Evolutionary conservation across 2,329 filamentous ascomycete genomes (phyloP).

Genomic region (Cercospora sesami): DNA sequence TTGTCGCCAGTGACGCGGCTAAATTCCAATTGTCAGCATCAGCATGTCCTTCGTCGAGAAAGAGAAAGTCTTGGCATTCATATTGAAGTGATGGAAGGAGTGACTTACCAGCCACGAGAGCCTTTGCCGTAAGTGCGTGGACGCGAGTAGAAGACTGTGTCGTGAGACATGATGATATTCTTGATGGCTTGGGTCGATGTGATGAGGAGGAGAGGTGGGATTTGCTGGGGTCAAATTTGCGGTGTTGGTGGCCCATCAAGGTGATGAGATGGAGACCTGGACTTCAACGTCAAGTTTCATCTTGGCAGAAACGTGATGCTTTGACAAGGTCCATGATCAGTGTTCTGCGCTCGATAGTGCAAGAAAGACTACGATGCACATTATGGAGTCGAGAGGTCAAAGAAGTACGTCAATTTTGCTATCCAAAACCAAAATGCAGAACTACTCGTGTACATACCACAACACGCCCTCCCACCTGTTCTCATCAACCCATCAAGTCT

Average conservation of each 20-base stretch:
- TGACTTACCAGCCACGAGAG: conserved; percentile 31
- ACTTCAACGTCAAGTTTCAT: not conserved
- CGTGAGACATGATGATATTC: conserved; percentile 28
- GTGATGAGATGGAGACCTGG: not conserved
- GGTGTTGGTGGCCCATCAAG: conserved; percentile 3
- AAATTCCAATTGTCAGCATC: not conserved
- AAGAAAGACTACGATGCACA: too few relatives aligned
- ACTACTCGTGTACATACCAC: not conserved
- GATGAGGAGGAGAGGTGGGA: not conserved
- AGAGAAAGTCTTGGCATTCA: not conserved
- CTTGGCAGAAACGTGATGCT: not conserved
- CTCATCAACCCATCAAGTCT: not conserved
- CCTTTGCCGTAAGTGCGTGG: conserved; percentile 34
- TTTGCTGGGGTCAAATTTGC: not conserved
- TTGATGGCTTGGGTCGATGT: not conserved
- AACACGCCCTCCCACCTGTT: not conserved
- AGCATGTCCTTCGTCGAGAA: not conserved
- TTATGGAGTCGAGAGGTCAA: too few relatives aligned
- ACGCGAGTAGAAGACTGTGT: conserved; percentile 33
- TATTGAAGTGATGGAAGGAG: not conserved
- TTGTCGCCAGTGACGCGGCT: conserved; percentile 35
- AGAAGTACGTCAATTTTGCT: not conserved
- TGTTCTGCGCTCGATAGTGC: too few relatives aligned
- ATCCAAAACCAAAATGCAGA: not conserved
- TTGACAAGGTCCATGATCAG: too few relatives aligned